Evolutionary conservation across 768 basidiomycete genomes (phyloP).

Genomic region (Phanerodontia chrysosporium): DNA sequence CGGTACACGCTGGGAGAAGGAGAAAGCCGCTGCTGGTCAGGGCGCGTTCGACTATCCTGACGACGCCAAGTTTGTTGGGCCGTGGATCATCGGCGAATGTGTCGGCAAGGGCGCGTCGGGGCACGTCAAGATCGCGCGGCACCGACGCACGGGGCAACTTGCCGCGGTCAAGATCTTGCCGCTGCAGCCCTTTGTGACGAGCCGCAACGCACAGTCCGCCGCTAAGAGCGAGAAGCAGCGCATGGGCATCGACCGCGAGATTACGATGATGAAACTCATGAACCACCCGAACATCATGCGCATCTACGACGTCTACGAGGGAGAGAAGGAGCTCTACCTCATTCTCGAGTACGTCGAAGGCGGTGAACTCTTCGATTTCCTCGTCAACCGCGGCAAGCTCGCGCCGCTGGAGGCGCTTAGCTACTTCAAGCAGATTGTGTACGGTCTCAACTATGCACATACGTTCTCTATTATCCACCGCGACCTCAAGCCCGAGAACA

Average conservation of each 20-base stretch:
- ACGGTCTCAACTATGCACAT: slow-evolving; percentile 94
- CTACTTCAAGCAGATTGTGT: slow-evolving; percentile 94
- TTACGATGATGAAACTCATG: slow-evolving; percentile 99
- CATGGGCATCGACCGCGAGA: slow-evolving; percentile 88
- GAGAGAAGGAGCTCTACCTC: slow-evolving; percentile 85
- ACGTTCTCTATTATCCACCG: slow-evolving; percentile 97
- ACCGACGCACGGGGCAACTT: slow-evolving; percentile 80
- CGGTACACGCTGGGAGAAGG: slow-evolving; percentile 85
- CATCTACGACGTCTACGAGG: slow-evolving; percentile 94
- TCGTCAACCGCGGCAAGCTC: slow-evolving; percentile 84
- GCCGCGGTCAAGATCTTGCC: slow-evolving; percentile 97
- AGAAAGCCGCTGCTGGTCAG: slow-evolving; percentile 75
- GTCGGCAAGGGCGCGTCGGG: slow-evolving; percentile 93
- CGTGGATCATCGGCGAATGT: slow-evolving; percentile 91
- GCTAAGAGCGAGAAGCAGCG: slow-evolving; percentile 78
- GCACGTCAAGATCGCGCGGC: slow-evolving; percentile 90
- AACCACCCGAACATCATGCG: slow-evolving; percentile 96
- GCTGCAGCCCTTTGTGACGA: slow-evolving; percentile 69
- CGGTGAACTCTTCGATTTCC: slow-evolving; percentile 94
- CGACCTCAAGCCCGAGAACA: slow-evolving; percentile 97
- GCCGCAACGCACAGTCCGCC: slow-evolving; percentile 63
- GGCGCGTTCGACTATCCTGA: slow-evolving; percentile 76
- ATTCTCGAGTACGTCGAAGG: slow-evolving; percentile 94
- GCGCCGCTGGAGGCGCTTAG: slow-evolving; percentile 77
- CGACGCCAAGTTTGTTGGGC: slow-evolving; percentile 84